phyloP scores from a whole-genome alignment of 345 rosid species.

The Salix caprea region DNA sequence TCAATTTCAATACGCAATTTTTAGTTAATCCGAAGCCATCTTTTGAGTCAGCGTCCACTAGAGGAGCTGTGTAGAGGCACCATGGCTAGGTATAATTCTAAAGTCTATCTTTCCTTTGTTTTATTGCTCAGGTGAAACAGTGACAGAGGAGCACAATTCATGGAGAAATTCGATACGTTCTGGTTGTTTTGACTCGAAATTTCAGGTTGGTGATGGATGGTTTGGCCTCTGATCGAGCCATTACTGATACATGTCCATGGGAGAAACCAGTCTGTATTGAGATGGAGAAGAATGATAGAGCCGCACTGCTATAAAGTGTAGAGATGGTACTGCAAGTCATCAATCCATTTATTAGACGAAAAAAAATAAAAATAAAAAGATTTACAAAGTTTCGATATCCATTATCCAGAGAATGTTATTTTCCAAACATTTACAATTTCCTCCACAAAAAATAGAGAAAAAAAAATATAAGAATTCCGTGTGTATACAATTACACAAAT shows the following conservation, averaged over 20 bases:
- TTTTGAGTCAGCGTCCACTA: constrained; percentile 11
- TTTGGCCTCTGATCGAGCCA: not conserved
- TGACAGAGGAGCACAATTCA: not conserved
- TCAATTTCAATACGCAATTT: constrained; percentile 13
- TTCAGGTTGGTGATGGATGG: not conserved
- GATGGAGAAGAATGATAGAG: not conserved
- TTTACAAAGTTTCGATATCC: not conserved
- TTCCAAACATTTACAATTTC: not conserved
- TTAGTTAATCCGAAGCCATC: not conserved
- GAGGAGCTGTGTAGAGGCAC: not conserved
- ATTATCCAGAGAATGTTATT: not conserved
- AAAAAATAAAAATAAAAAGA: not conserved
- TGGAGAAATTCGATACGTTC: not conserved
- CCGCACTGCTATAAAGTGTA: not conserved
- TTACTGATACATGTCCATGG: not conserved
- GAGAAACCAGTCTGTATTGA: not conserved
- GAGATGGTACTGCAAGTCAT: not conserved
- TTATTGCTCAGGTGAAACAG: not conserved
- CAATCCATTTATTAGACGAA: not conserved
- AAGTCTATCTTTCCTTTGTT: not conserved
- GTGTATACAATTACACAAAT: not conserved
- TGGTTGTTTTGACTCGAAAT: not conserved
- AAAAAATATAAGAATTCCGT: not conserved
- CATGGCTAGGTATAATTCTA: not conserved
- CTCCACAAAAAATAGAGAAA: not conserved